A percentile compares a stretch with the other conserved stretches of the same genome.
Evolutionary conservation across 345 rosid genomes (phyloP).

Genomic region (Populus ilicifolia): DNA sequence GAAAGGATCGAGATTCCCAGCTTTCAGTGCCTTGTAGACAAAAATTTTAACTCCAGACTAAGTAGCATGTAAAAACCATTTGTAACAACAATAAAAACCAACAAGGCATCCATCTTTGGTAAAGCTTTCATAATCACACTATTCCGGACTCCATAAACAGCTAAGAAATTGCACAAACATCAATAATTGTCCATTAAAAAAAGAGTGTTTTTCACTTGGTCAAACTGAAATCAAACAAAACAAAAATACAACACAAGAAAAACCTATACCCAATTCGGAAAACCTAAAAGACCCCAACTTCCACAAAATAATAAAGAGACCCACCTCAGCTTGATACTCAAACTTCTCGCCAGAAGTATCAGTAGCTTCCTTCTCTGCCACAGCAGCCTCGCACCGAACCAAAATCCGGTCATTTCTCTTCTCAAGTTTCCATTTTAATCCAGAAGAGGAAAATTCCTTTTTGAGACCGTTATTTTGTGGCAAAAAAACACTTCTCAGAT

Average conservation of each 20-base stretch:
- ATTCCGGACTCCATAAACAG: not conserved
- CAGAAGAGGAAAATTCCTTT: slow-evolving; percentile 45
- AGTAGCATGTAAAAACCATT: not conserved
- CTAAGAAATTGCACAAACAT: not conserved
- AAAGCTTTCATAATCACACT: not conserved
- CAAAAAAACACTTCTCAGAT: slow-evolving; percentile 41
- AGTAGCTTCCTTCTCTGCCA: slow-evolving; percentile 78
- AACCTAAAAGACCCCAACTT: not conserved
- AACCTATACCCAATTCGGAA: too few species aligned
- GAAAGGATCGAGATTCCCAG: slow-evolving; percentile 26
- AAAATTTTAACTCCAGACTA: not conserved
- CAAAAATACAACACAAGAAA: not conserved
- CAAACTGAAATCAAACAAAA: not conserved
- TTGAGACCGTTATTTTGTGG: slow-evolving; percentile 37
- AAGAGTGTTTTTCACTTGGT: not conserved
- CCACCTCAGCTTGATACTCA: slow-evolving; percentile 98
- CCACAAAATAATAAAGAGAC: slow-evolving; percentile 18
- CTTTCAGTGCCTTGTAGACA: not conserved
- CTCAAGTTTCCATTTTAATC: slow-evolving; percentile 55
- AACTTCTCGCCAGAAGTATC: slow-evolving; percentile 82
- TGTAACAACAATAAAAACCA: not conserved
- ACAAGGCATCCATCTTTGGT: not conserved
- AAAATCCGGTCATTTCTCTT: slow-evolving; percentile 45
- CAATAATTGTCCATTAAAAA: not conserved
- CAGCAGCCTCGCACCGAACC: slow-evolving; percentile 67